A percentile compares a stretch with the other conserved stretches of the same genome.
Conservation (phyloP, 2,329 filamentous ascomycete species). For the Celoporthe dispersa region DNA sequence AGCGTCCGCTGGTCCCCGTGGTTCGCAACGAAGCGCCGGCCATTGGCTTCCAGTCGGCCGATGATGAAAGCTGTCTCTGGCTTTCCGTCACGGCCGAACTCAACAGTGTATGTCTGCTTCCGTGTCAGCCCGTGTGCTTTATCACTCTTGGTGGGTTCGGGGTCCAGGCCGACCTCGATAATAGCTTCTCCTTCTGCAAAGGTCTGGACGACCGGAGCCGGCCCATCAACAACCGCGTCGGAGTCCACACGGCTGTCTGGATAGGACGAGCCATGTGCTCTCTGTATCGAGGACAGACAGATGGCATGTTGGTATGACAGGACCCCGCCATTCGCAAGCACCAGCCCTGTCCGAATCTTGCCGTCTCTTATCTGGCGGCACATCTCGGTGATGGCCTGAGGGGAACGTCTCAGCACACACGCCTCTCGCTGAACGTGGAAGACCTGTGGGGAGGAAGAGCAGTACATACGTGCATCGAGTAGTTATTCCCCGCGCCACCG, state of each 20-base stretch:
- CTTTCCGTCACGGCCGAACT: conserved; percentile 30
- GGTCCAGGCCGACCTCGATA: conserved; percentile 14
- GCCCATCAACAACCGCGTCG: background rate
- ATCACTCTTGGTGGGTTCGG: no score
- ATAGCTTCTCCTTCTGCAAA: conserved; percentile 20
- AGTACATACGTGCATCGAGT: conserved; percentile 65
- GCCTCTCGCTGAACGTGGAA: background rate
- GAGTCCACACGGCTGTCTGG: conserved; percentile 23
- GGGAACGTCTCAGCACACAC: conserved; percentile 1
- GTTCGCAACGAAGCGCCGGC: conserved; percentile 24
- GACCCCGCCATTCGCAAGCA: conserved; percentile 69
- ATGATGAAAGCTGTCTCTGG: conserved; percentile 28
- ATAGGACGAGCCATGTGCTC: conserved; percentile 21
- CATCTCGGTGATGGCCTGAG: conserved; percentile 59
- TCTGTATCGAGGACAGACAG: conserved; percentile 55
- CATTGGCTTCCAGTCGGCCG: conserved; percentile 16
- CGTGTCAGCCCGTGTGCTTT: background rate
- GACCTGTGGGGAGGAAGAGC: background rate
- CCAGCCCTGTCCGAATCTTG: conserved; percentile 53
- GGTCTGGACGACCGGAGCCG: conserved; percentile 2
- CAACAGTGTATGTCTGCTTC: conserved; percentile 39
- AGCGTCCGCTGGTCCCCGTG: conserved; percentile 26
- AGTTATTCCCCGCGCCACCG: conserved; percentile 73
- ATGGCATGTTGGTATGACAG: conserved; percentile 69
- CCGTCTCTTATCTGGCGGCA: conserved; percentile 54